Evolutionary conservation across 2,329 filamentous ascomycete species (phyloP), one percentile per base, ranked within the genome.

Genomic region (Pseudocercospora crystallina): DNA sequence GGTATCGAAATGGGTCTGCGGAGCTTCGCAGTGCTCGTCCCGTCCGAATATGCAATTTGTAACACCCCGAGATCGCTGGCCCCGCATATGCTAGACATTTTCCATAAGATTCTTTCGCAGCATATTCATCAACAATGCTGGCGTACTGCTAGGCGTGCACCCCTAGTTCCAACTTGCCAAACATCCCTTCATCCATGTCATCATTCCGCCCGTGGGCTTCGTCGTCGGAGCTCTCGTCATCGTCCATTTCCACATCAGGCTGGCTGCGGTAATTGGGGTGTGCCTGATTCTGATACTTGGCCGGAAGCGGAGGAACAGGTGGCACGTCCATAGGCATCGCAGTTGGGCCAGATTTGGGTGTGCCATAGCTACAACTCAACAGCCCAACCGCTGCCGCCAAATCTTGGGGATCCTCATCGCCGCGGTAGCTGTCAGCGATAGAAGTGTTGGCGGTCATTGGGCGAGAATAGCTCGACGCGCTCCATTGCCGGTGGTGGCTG

Each of bases 111-210:
- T 26, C 20, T 26, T 26, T 26, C 20, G 20, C 20, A 26, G 20
- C 20, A 26, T 26, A 26, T 26, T 26, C 20, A 26, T 26, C 20
- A 26, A 26, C 20, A 26, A 26, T 26, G 20, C 20, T 26, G 20
- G 20, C 20, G 3, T 26, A 26, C 20, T 26, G 20, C 20, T 26
- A 26, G 20, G 20, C 20, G 20, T 26, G 20, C 20, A 26, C 20
- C 20, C 20, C 20, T 26, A 26, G 20, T 26, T 99, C 94, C 92
- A 97, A 97, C 61, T 84, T 83, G 50, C 91, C 91, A 76, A 99
- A 99, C 64, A 97, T 87, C 66, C 91, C 91, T 60, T 96, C 91
- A 60, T 97, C 92, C 57, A 95, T 90, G 62, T 96, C 91, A 62
- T 95, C 61, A 36, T 69, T 84, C 86, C 56, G 86, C 81, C 43